A percentile compares a stretch with the other conserved stretches of the same genome.
Evolutionary conservation across 2,329 filamentous ascomycete species (phyloP).

Genomic region (Nemania serpens): DNA sequence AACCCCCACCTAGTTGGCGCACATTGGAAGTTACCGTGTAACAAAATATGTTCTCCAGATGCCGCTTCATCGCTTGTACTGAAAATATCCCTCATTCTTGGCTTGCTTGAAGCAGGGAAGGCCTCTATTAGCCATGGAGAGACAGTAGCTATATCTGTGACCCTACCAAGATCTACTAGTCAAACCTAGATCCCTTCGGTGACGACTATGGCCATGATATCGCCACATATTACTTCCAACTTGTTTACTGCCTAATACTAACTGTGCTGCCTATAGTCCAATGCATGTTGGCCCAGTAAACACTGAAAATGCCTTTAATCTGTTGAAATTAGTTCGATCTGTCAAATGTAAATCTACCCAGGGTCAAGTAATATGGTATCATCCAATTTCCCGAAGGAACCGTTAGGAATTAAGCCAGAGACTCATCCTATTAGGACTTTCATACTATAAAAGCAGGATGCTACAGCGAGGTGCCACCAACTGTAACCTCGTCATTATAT

Average conservation of each 20-base stretch:
- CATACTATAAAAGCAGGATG: background rate
- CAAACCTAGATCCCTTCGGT: background rate
- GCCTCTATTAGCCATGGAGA: background rate
- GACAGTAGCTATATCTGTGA: background rate
- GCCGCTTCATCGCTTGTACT: background rate
- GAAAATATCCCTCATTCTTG: background rate
- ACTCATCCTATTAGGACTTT: too few relatives aligned
- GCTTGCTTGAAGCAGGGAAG: background rate
- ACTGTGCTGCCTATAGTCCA: background rate
- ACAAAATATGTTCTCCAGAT: background rate
- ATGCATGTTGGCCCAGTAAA: background rate
- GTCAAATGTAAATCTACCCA: background rate
- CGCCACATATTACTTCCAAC: background rate
- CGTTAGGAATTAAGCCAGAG: background rate
- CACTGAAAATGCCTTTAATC: background rate
- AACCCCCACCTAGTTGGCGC: background rate
- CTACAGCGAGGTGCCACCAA: background rate
- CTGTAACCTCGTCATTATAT: background rate
- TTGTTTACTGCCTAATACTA: background rate
- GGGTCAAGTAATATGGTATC: background rate
- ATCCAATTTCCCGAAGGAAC: background rate
- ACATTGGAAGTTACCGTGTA: background rate
- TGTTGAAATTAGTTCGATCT: background rate
- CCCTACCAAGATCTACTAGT: background rate
- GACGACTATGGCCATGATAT: conserved; percentile 7